Conservation (phyloP, 352 stramenopile species). For the Poterioochromonas sp. region DNA sequence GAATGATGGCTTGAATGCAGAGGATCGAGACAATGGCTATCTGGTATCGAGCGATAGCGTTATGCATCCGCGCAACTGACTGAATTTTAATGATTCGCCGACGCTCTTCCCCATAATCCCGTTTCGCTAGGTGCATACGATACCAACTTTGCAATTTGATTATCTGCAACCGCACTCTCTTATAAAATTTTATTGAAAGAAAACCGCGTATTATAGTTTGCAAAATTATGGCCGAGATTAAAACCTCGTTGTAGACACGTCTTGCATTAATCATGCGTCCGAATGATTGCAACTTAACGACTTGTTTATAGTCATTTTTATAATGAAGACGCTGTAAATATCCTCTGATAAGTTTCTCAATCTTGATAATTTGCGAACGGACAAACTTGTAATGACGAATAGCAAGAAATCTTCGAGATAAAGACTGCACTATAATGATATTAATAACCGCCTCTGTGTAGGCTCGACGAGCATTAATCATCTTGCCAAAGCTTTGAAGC, state of each 20-base stretch:
- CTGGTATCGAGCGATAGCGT: too few relatives aligned
- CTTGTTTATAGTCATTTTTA: constrained; percentile 43
- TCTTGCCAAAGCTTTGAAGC: not conserved
- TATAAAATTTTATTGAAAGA: not conserved
- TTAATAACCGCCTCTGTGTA: not conserved
- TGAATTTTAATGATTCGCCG: not conserved
- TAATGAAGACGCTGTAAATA: constrained; percentile 60
- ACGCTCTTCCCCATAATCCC: not conserved
- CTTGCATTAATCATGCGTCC: constrained; percentile 52
- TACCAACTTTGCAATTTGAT: not conserved
- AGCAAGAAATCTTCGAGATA: not conserved
- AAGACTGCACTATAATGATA: constrained; percentile 19
- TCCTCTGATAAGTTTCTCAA: constrained; percentile 59
- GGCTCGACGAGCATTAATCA: not conserved
- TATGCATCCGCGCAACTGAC: not conserved
- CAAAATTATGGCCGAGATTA: constrained; percentile 27
- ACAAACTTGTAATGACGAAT: not conserved
- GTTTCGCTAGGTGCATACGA: not conserved
- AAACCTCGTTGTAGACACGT: constrained; percentile 23
- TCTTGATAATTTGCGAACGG: constrained; percentile 42
- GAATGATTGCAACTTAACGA: constrained; percentile 64
- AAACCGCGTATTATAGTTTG: constrained; percentile 39
- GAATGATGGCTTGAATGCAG: too few relatives aligned
- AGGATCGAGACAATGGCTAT: too few relatives aligned
- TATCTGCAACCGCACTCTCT: not conserved